These are phyloP conservation scores for Lolium rigidum DNA, from an alignment of 176 grass and related monocot genomes.

Conservation along the genomic window DNA sequence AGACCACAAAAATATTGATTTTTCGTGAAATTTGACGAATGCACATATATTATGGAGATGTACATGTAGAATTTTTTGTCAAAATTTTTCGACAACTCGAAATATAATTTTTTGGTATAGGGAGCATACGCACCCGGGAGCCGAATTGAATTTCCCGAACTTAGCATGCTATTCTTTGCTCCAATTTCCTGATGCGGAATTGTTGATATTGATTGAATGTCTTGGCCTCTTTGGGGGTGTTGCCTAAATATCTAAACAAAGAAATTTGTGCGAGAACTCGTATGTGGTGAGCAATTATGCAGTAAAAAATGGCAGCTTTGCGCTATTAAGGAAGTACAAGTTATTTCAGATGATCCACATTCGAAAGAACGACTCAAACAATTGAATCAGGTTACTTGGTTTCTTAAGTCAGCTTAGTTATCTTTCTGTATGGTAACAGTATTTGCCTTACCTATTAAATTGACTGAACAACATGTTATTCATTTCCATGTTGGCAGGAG, in stretches of 20 bases:
- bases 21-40: too few relatives aligned
- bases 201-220: background rate
- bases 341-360: slow-evolving; percentile 93
- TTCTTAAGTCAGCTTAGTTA: slow-evolving; percentile 16
- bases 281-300: slow-evolving; percentile 26
- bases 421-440: background rate
- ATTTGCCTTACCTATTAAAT: slow-evolving; percentile 20
- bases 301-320: slow-evolving; percentile 93
- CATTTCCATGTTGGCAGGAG: slow-evolving; percentile 61
- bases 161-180: background rate
- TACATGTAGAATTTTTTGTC: too few relatives aligned
- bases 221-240: background rate
- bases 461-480: slow-evolving; percentile 37
- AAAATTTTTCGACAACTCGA: too few relatives aligned
- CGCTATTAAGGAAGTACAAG: slow-evolving; percentile 95
- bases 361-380: slow-evolving; percentile 96
- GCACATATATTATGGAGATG: too few relatives aligned
- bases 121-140: too few relatives aligned
- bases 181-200: background rate
- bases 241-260: background rate
- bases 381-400: slow-evolving; percentile 78
- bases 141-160: too few relatives aligned
- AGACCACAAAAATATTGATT: too few relatives aligned
- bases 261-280: background rate
- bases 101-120: too few relatives aligned